Percentiles rank a stretch among this genome's conserved stretches.
Evolutionary conservation across 1,139 yeast species (phyloP).

Genomic region (Pichia sp.): DNA sequence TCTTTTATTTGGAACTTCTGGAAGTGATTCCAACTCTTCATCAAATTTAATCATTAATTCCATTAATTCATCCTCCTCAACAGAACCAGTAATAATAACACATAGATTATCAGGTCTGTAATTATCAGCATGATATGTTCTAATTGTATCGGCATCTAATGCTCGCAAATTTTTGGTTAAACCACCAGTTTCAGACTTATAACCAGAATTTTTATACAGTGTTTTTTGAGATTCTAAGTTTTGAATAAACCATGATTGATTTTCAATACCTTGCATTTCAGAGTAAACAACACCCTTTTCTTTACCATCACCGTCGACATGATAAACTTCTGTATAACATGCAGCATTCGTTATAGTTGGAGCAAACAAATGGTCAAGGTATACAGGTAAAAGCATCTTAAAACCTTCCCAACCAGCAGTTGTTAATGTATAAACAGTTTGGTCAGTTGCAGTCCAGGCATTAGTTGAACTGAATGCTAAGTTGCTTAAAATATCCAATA

Average conservation of each 20-base stretch:
- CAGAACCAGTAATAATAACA: conserved; percentile 75
- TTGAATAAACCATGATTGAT: conserved; percentile 70
- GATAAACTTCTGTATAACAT: conserved; percentile 91
- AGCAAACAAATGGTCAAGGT: conserved; percentile 75
- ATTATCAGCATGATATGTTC: conserved; percentile 60
- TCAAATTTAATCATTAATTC: conserved; percentile 61
- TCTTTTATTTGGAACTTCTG: conserved; percentile 38
- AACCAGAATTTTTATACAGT: conserved; percentile 65
- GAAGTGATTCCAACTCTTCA: conserved; percentile 40
- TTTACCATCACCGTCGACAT: conserved; percentile 81
- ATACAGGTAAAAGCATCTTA: conserved; percentile 73
- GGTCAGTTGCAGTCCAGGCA: conserved; percentile 97
- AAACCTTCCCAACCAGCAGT: conserved; percentile 99
- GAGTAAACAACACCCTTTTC: conserved; percentile 97
- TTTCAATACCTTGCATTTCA: conserved; percentile 94
- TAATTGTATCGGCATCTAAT: conserved; percentile 66
- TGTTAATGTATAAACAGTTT: conserved; percentile 84
- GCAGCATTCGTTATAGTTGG: conserved; percentile 90
- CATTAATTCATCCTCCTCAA: conserved; percentile 67
- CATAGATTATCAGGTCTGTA: conserved; percentile 84
- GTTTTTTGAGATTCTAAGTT: conserved; percentile 55
- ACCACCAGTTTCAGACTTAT: conserved; percentile 94
- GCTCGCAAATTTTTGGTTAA: conserved; percentile 67
- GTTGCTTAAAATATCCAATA: conserved; percentile 81
- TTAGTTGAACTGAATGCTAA: conserved; percentile 81